Evolutionary conservation across 176 grass and related monocot species (phyloP), one percentile per base, ranked within the genome.

Genomic region (Bolboschoenus planiculmis): DNA sequence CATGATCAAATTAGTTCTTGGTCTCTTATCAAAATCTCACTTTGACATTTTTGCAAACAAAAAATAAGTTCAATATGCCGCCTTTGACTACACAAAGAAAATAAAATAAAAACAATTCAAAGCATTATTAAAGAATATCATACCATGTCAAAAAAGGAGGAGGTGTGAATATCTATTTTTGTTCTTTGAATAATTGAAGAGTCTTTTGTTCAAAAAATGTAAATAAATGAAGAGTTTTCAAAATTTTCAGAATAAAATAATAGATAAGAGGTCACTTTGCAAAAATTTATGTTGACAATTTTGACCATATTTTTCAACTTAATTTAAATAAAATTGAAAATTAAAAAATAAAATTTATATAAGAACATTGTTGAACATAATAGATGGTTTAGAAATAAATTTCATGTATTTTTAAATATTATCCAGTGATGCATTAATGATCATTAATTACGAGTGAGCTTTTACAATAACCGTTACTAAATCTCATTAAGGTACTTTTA

Each of bases 171-270:
- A 30, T 16, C 1, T 75, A 27, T 48, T 74, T 48, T 1, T 72
- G 63, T 66, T 66, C 20, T 75, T 75, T 48, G 70, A 50, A 75
- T 27, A 75, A 48, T 30, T 75, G 36, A 71, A 71, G 66, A 40
- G 34, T 47, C 9, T 10, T 16, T 73, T 7, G 26, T 5, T 40
- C 2, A 0, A 23, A 71, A 71, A 40, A 30, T n/a, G n/a, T n/a
- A n/a, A n/a, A n/a, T n/a, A 61, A 61, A 61, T 13, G 24, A 5
- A 5, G 0, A 56, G 2, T 24, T 61, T 24, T 30, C 2, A 29
- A 29, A 61, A 29, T 3, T 62, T 29, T 3, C 11, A 30, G 58
- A 30, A 62, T 62, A 31, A 29, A 14, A 30, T 3, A 13, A 21
- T 14, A 30, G 59, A 31, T 26, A 72, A 72, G 21, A 72, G 3